These are phyloP conservation scores for Tolypocladium amazonense DNA, from an alignment of 2,329 filamentous ascomycete species.

Conservation along the genomic window DNA sequence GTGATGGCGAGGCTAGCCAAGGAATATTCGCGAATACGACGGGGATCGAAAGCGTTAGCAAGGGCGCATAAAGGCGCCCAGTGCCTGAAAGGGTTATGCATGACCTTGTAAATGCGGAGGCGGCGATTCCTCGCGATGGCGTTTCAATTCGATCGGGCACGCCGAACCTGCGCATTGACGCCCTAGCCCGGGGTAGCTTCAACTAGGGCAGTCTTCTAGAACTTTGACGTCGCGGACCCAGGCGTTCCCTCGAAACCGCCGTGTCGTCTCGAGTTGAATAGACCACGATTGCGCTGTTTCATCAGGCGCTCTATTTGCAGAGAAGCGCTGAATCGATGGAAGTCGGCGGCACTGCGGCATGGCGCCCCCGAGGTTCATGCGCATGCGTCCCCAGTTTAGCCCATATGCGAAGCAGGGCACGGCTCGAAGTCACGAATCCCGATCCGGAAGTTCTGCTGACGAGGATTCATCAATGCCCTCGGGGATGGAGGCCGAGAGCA, in stretches of 20 bases:
- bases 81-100: background rate
- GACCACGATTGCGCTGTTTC: background rate
- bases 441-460: background rate
- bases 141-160: constrained; percentile 1
- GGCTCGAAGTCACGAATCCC: background rate
- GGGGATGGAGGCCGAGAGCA: background rate
- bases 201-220: background rate
- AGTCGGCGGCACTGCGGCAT: background rate
- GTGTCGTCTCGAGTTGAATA: background rate
- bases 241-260: background rate
- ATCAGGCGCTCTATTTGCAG: background rate
- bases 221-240: background rate
- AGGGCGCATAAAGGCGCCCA: background rate
- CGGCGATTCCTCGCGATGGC: background rate
- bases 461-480: background rate
- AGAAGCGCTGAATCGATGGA: background rate
- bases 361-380: background rate
- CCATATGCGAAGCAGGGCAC: background rate
- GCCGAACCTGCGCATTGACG: background rate
- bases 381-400: background rate
- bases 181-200: background rate
- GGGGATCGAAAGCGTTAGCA: background rate
- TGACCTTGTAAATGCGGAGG: background rate
- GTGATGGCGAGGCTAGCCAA: background rate
- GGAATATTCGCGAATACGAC: background rate